These are phyloP conservation scores for Penicillium sp. DNA, from an alignment of 2,329 filamentous ascomycete genomes.

Conservation along the genomic window DNA sequence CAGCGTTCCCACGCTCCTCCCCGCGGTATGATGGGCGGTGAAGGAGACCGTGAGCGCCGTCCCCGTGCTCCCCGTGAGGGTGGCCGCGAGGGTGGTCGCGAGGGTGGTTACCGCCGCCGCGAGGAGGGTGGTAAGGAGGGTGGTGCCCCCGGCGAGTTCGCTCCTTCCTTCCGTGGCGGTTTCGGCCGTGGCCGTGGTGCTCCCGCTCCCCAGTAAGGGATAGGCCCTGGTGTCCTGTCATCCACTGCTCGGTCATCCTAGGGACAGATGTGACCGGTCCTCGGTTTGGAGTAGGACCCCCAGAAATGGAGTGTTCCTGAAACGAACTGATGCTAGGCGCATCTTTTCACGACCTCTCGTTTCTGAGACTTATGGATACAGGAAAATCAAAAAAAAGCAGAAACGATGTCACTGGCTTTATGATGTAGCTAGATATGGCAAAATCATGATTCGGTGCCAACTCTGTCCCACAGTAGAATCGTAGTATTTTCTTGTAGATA, in stretches of 20 bases:
- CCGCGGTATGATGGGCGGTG: slow-evolving; percentile 92
- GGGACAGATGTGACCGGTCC: slow-evolving; percentile 28
- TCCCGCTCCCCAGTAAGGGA: slow-evolving; percentile 57
- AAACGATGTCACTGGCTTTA: slow-evolving; percentile 29
- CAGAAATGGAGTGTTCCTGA: slow-evolving; percentile 16
- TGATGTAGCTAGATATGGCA: slow-evolving; percentile 35
- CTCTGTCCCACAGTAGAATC: slow-evolving; percentile 1
- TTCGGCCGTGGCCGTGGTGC: slow-evolving; percentile 77
- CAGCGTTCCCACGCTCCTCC: slow-evolving; percentile 97
- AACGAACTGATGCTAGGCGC: slow-evolving; percentile 27
- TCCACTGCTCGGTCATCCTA: slow-evolving; percentile 33
- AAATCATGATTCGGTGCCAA: slow-evolving; percentile 28
- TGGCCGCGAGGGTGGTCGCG: slow-evolving; percentile 62
- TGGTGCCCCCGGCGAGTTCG: slow-evolving; percentile 86
- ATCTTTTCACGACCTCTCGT: slow-evolving; percentile 17
- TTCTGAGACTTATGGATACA: slow-evolving; percentile 23
- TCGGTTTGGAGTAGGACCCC: slow-evolving; percentile 30
- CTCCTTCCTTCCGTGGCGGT: slow-evolving; percentile 88
- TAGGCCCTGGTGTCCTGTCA: slow-evolving; percentile 31
- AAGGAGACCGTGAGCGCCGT: slow-evolving; percentile 78
- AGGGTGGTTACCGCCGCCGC: slow-evolving; percentile 85
- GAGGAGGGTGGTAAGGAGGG: slow-evolving; percentile 83
- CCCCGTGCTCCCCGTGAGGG: slow-evolving; percentile 78
- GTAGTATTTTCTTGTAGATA: not conserved
- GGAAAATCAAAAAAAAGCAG: slow-evolving; percentile 26